Evolutionary conservation across 257 asterid genomes (phyloP).

Genomic region (Salvia splendens): DNA sequence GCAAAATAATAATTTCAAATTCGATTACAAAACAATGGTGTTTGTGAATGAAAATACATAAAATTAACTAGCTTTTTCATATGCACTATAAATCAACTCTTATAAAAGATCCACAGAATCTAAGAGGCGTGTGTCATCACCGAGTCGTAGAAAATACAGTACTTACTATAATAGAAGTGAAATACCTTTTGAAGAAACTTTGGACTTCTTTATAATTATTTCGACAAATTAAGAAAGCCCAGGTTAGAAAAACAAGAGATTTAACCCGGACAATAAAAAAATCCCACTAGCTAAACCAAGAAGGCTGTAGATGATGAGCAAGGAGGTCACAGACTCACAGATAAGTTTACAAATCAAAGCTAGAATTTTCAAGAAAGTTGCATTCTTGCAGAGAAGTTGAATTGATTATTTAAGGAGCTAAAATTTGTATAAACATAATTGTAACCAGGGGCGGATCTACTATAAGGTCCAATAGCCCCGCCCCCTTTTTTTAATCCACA

Average conservation of each 20-base stretch:
- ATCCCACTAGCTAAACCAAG: not conserved
- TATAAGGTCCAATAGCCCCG: constrained; percentile 20
- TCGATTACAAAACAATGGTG: not conserved
- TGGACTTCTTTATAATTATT: constrained; percentile 38
- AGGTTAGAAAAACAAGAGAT: constrained; percentile 34
- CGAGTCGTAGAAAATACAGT: constrained; percentile 2
- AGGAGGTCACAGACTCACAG: not conserved
- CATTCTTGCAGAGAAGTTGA: constrained; percentile 26
- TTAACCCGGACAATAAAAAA: constrained; percentile 9
- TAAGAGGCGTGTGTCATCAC: constrained; percentile 24
- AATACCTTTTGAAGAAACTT: constrained; percentile 39
- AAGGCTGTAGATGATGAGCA: not conserved
- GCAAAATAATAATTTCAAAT: not conserved
- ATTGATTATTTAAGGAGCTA: constrained; percentile 5
- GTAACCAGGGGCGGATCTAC: constrained; percentile 23
- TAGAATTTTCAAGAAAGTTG: constrained; percentile 25
- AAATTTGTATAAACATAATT: constrained; percentile 25
- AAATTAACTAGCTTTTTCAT: constrained; percentile 21
- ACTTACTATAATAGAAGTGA: not conserved
- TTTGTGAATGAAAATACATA: constrained; percentile 20
- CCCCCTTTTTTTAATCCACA: no score
- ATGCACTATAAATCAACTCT: constrained; percentile 15
- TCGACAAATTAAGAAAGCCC: constrained; percentile 50
- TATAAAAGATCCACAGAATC: constrained; percentile 37
- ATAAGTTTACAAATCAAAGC: constrained; percentile 13